Base-by-base conservation (phyloP, 2,329 filamentous ascomycete species). In the Colletotrichum nymphaeae region DNA sequence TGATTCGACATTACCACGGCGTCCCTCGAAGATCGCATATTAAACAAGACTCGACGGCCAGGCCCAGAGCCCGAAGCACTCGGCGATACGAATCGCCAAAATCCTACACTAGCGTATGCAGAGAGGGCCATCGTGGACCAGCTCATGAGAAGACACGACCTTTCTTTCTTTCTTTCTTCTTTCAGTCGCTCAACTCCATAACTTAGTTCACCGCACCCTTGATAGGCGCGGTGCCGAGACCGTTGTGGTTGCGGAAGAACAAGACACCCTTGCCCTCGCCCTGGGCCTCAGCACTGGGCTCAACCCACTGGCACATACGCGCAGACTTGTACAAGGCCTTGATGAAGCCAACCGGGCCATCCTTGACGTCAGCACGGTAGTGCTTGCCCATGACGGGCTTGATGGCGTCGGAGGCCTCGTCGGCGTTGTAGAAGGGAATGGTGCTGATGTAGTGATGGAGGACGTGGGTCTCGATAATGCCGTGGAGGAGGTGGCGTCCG, bases 401-500 rank as follows among this genome's bases (percentile, higher is more conserved):
- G 76, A 88, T 87, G 30, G 88, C 86, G 72, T 84, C 81, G 14
- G 87, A 88, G 26, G 88, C 88, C 78, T 88, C 85, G 72, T 86
- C 85, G 30, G 88, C 88, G 77, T 89, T 84, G 83, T 90, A 98
- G 87, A 98, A 98, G 75, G 96, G 96, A 77, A 98, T 98, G 80
- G 92, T 94, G 85, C 93, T 96, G 83, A 98, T 91, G 85, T 98
- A 98, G 90, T 98, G 96, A 89, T 98, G 96, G 74, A 98, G 93
- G 73, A 98, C 96, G 86, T 98, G 96, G 62, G 96, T 98, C 89
- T 98, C 96, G 83, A 98, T 93, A 84, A 98, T 98, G 80, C 95
- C 96, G 89, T 98, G 96, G 83, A 98, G 89, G 74, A 98, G 89
- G 78, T 93, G 89, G 79, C 95, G 95, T 74, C 96, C 96, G 81